Evolutionary conservation across 805 yeast species (phyloP).

Genomic region (Cyberlindnera bimundalis): DNA sequence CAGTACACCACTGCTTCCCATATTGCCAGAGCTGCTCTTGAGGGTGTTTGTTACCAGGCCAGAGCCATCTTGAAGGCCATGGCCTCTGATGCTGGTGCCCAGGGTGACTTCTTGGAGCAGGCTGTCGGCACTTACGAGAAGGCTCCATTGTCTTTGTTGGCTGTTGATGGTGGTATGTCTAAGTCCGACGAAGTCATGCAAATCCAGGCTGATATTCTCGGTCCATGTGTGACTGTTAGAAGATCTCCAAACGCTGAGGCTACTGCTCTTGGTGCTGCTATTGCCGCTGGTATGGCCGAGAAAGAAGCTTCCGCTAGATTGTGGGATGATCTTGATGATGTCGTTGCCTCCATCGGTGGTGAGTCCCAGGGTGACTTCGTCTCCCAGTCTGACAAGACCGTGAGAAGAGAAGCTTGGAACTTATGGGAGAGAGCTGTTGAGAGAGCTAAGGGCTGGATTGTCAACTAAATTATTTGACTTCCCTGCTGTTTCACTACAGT

Average conservation of each 20-base stretch:
- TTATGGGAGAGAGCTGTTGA: constrained; percentile 85
- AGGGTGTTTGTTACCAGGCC: constrained; percentile 93
- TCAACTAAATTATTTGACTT: constrained; percentile 5
- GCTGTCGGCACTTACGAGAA: constrained; percentile 39
- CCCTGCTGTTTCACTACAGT: background rate
- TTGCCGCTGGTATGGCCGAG: constrained; percentile 79
- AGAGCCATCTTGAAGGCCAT: constrained; percentile 86
- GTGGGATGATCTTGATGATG: constrained; percentile 77
- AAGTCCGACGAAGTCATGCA: constrained; percentile 88
- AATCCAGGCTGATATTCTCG: constrained; percentile 88
- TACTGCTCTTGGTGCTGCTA: constrained; percentile 94
- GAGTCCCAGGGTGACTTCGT: constrained; percentile 32
- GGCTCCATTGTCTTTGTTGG: constrained; percentile 51
- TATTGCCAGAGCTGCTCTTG: constrained; percentile 91
- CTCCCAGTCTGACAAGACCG: constrained; percentile 48
- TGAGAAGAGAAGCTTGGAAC: constrained; percentile 62
- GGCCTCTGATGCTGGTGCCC: constrained; percentile 76
- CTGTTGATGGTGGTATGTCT: constrained; percentile 96
- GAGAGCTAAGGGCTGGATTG: constrained; percentile 79
- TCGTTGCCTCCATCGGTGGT: constrained; percentile 40
- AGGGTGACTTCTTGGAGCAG: constrained; percentile 52
- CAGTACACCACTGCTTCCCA: constrained; percentile 91
- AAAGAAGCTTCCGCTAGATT: constrained; percentile 51
- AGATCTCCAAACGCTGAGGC: constrained; percentile 85
- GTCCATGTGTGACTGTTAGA: constrained; percentile 77